phyloP scores from a whole-genome alignment of 2,329 filamentous ascomycete genomes.

The Aciculosporium take region DNA sequence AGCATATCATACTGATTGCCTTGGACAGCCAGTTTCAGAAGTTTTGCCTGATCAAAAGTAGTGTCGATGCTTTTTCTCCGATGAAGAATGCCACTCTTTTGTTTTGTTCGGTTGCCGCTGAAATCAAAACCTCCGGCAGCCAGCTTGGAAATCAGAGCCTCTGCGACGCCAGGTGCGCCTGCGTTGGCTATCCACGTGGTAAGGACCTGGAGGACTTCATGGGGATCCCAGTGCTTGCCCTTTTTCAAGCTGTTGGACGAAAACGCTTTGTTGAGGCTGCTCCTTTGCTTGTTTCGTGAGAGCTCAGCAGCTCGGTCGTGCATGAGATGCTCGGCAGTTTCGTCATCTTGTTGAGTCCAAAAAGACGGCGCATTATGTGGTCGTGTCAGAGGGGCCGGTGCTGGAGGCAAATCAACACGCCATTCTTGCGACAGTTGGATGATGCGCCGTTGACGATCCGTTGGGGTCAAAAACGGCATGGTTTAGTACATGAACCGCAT shows the following conservation, averaged over 20 bases:
- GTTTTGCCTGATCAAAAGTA: constrained; percentile 31
- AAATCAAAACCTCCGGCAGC: constrained; percentile 35
- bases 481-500: neutral
- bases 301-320: constrained; percentile 27
- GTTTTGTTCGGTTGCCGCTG: constrained; percentile 29
- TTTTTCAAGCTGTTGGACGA: constrained; percentile 26
- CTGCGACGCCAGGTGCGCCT: constrained; percentile 40
- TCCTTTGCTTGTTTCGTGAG: constrained; percentile 23
- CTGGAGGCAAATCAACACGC: constrained; percentile 28
- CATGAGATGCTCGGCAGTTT: constrained; percentile 39
- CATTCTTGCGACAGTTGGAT: constrained; percentile 36
- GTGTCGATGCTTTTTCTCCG: constrained; percentile 36
- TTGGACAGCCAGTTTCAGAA: constrained; percentile 37
- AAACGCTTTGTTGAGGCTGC: constrained; percentile 24
- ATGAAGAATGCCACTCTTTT: constrained; percentile 32
- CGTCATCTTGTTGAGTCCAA: constrained; percentile 34
- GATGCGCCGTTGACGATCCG: constrained; percentile 32
- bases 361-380: constrained; percentile 29
- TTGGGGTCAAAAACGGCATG: constrained; percentile 19
- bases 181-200: constrained; percentile 32
- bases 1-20: constrained; percentile 38
- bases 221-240: constrained; percentile 37
- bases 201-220: constrained; percentile 38
- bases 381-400: constrained; percentile 25
- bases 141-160: constrained; percentile 38